phyloP scores from a whole-genome alignment of 208 protist species.

The Sergeia podlipaevii region DNA sequence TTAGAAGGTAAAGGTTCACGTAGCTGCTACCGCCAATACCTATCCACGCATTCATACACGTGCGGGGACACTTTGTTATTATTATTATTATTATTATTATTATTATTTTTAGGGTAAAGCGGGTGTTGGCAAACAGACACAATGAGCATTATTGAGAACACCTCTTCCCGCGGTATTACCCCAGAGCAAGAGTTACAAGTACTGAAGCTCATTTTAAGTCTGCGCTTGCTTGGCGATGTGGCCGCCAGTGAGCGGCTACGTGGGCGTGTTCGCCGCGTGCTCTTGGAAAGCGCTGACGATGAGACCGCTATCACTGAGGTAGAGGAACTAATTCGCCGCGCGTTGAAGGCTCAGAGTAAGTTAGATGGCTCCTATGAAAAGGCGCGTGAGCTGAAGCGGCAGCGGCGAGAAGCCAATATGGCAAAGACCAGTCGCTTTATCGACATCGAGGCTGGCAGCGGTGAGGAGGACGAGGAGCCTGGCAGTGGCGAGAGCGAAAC shows the following conservation, averaged over 20 bases:
- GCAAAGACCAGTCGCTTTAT: constrained; percentile 39
- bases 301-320: constrained; percentile 33
- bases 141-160: not conserved
- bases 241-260: constrained; percentile 55
- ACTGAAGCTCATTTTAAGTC: constrained; percentile 51
- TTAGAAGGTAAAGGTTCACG: too few relatives aligned
- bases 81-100: too few relatives aligned
- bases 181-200: constrained; percentile 61
- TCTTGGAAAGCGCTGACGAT: constrained; percentile 38
- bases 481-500: constrained; percentile 26
- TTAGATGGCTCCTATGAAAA: constrained; percentile 66
- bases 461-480: constrained; percentile 47
- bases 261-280: constrained; percentile 33
- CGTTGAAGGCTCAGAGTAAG: constrained; percentile 36
- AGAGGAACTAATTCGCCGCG: constrained; percentile 44
- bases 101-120: too few relatives aligned
- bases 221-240: constrained; percentile 45
- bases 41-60: too few relatives aligned
- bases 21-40: too few relatives aligned
- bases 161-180: constrained; percentile 13
- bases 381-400: constrained; percentile 40
- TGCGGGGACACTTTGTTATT: too few relatives aligned
- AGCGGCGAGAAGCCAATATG: constrained; percentile 28
- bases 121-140: too few relatives aligned
- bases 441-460: constrained; percentile 61